phyloP scores from a whole-genome alignment of 2,329 filamentous ascomycete genomes.

The Colletotrichum sp. region DNA sequence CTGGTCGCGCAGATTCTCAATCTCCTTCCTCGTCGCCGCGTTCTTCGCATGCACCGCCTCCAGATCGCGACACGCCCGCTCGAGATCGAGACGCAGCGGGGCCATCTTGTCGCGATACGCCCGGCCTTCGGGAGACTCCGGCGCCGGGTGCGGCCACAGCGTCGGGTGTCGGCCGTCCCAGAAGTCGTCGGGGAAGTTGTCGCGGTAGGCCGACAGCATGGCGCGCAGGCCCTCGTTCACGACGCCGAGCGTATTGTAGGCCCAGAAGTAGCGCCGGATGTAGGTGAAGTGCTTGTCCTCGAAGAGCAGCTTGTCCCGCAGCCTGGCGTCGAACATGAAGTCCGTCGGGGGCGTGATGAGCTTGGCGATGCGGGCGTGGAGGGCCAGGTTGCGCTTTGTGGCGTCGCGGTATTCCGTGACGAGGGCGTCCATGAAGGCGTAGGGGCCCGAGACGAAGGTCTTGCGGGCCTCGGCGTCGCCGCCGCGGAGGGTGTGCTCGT shows the following conservation, averaged over 20 bases:
- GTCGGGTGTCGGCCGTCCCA: slow-evolving; percentile 60
- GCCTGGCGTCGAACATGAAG: slow-evolving; percentile 61
- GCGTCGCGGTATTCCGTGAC: slow-evolving; percentile 66
- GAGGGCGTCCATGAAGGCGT: slow-evolving; percentile 64
- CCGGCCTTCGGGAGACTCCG: slow-evolving; percentile 45
- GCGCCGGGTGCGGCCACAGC: slow-evolving; percentile 58
- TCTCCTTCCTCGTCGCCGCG: slow-evolving; percentile 57
- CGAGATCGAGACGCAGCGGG: slow-evolving; percentile 50
- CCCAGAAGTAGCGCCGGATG: slow-evolving; percentile 66
- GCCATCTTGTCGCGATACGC: slow-evolving; percentile 55
- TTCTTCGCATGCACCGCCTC: slow-evolving; percentile 53
- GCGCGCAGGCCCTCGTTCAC: slow-evolving; percentile 64
- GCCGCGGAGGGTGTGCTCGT: slow-evolving; percentile 58
- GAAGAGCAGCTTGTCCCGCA: slow-evolving; percentile 63
- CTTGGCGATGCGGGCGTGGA: slow-evolving; percentile 60
- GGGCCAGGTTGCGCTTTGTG: slow-evolving; percentile 58
- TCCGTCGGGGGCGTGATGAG: slow-evolving; percentile 63
- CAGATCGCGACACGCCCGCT: slow-evolving; percentile 54
- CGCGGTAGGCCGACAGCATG: slow-evolving; percentile 60
- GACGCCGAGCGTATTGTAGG: slow-evolving; percentile 63
- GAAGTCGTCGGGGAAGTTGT: slow-evolving; percentile 62
- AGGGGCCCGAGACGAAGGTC: slow-evolving; percentile 63
- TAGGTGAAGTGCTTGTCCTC: slow-evolving; percentile 66
- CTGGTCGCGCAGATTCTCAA: slow-evolving; percentile 62
- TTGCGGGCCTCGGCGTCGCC: slow-evolving; percentile 54